Evolutionary conservation across 2,329 filamentous ascomycete genomes (phyloP).

Genomic region (Juglanconis sp.): DNA sequence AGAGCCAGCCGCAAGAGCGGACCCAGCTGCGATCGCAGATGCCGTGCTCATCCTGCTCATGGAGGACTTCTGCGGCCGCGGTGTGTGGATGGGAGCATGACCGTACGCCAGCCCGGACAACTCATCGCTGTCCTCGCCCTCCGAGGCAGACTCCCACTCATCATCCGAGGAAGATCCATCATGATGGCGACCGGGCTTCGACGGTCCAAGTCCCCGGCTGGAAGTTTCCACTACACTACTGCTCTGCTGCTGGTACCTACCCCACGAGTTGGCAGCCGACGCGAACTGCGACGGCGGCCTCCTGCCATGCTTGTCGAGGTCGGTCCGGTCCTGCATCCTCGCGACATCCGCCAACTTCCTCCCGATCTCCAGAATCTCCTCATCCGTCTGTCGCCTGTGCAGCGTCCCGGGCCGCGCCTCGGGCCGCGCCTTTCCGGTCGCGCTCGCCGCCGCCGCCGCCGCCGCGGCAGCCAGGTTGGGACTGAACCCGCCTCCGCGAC

Average conservation of each 20-base stretch:
- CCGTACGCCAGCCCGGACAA: constrained; percentile 44
- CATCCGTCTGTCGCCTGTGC: constrained; percentile 44
- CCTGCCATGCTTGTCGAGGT: constrained; percentile 41
- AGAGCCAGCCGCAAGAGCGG: neutral
- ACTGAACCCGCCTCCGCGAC: constrained; percentile 27
- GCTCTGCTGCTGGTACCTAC: constrained; percentile 38
- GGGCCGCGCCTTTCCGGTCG: neutral
- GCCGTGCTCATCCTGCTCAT: constrained; percentile 1
- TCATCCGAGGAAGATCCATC: constrained; percentile 39
- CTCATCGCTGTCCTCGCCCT: constrained; percentile 42
- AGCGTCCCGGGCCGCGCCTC: constrained; percentile 10
- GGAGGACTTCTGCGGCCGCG: constrained; percentile 26
- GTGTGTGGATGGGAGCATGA: constrained; percentile 26
- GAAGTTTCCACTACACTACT: constrained; percentile 28
- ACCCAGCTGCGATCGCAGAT: neutral
- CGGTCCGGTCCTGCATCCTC: constrained; percentile 47
- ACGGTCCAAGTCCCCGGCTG: constrained; percentile 37
- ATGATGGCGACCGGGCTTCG: constrained; percentile 34
- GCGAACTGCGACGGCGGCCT: constrained; percentile 34
- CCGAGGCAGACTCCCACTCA: constrained; percentile 57
- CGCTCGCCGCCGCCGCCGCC: neutral
- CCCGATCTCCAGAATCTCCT: constrained; percentile 56
- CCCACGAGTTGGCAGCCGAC: constrained; percentile 39
- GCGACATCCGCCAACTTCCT: constrained; percentile 53
- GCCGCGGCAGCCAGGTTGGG: constrained; percentile 19